Conservation (phyloP, 805 yeast species). For the Clavispora fructus region DNA sequence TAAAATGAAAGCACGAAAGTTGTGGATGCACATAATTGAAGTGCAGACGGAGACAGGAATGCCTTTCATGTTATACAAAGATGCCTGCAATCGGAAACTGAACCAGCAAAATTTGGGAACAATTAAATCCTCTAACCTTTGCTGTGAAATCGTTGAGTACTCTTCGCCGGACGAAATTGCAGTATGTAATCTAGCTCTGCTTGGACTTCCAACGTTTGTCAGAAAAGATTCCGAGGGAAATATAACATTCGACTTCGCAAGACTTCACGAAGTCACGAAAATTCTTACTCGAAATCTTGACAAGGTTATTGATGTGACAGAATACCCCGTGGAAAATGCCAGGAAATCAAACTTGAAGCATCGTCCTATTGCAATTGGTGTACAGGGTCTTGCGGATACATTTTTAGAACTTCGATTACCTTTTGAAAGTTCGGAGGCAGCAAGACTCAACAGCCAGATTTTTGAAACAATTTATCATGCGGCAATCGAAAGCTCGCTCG, state of each 20-base stretch:
- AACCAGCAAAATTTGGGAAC: slow-evolving; percentile 91
- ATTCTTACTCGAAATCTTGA: slow-evolving; percentile 76
- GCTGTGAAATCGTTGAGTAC: slow-evolving; percentile 92
- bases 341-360: slow-evolving; percentile 70
- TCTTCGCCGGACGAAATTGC: slow-evolving; percentile 91
- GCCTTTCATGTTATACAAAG: slow-evolving; percentile 92
- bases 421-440: slow-evolving; percentile 80
- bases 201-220: slow-evolving; percentile 81
- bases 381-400: slow-evolving; percentile 93
- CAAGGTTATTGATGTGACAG: slow-evolving; percentile 76
- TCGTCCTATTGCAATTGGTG: slow-evolving; percentile 95
- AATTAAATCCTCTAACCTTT: slow-evolving; percentile 87
- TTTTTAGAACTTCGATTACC: slow-evolving; percentile 78
- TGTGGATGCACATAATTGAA: slow-evolving; percentile 85
- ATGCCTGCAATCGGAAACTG: slow-evolving; percentile 79
- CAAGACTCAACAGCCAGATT: slow-evolving; percentile 69
- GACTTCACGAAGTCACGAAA: slow-evolving; percentile 71
- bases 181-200: slow-evolving; percentile 89
- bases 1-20: slow-evolving; percentile 76
- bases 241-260: slow-evolving; percentile 61
- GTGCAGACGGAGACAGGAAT: slow-evolving; percentile 96
- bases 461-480: slow-evolving; percentile 96
- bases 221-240: slow-evolving; percentile 32
- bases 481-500: slow-evolving; percentile 81
- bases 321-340: slow-evolving; percentile 80